Evolutionary conservation across 768 basidiomycete species (phyloP).

Genomic region (Boletus patriciae): DNA sequence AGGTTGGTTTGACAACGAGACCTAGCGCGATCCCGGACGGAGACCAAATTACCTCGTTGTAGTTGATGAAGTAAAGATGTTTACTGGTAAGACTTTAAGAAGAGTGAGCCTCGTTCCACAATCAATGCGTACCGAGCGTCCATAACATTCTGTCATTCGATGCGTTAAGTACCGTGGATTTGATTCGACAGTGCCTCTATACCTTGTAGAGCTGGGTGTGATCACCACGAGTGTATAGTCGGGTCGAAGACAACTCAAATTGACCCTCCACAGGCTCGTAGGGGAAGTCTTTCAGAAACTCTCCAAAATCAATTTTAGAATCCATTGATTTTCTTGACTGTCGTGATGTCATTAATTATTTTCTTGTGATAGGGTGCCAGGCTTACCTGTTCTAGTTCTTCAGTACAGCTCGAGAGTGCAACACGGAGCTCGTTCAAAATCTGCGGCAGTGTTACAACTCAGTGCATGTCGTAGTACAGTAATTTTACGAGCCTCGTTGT

Average conservation of each 20-base stretch:
- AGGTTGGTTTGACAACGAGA: conserved; percentile 25
- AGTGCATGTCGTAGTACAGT: background rate
- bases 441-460: conserved; percentile 11
- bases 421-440: conserved; percentile 19
- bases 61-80: conserved; percentile 12
- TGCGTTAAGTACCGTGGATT: background rate
- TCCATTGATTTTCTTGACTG: conserved; percentile 14
- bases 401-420: conserved; percentile 13
- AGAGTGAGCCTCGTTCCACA: background rate
- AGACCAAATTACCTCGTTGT: conserved; percentile 24
- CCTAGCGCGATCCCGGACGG: conserved; percentile 23
- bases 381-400: conserved; percentile 26
- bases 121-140: conserved; percentile 10
- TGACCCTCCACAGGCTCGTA: conserved; percentile 18
- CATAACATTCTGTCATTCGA: conserved; percentile 3
- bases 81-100: conserved; percentile 6
- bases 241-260: conserved; percentile 8
- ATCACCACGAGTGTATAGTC: background rate
- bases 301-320: conserved; percentile 20
- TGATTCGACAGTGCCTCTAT: background rate
- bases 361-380: background rate
- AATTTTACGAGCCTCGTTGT: conserved; percentile 19
- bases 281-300: background rate
- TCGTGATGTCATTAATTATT: background rate
- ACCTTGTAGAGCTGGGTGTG: conserved; percentile 17